Evolutionary conservation across 176 grass and related monocot genomes (phyloP).

Genomic region (Aegilops longissima): DNA sequence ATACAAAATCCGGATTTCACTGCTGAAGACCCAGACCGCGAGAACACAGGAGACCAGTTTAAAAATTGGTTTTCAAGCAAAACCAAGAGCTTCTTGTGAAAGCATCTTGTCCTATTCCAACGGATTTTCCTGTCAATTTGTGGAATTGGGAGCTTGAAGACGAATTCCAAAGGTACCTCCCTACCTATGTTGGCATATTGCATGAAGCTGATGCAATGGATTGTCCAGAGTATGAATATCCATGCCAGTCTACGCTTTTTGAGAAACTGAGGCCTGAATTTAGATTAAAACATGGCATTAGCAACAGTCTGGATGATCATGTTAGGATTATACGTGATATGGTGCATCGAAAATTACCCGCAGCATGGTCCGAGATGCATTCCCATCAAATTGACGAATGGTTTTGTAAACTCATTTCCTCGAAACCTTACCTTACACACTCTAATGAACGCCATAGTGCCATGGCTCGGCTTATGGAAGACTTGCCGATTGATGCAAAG

Average conservation of each 20-base stretch:
- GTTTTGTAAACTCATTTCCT: not conserved
- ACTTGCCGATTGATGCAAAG: not conserved
- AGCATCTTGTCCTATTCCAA: constrained; percentile 14
- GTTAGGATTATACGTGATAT: not conserved
- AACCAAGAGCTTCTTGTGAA: constrained; percentile 1
- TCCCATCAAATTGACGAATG: not conserved
- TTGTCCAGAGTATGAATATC: not conserved
- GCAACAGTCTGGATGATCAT: not conserved
- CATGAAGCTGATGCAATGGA: no score
- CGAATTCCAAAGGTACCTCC: no score
- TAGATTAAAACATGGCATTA: constrained; percentile 8
- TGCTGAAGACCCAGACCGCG: not conserved
- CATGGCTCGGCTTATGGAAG: not conserved
- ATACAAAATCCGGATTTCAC: not conserved
- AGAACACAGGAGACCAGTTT: not conserved
- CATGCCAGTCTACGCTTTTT: not conserved
- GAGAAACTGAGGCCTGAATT: constrained; percentile 21
- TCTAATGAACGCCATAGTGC: not conserved
- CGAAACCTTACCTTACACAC: not conserved
- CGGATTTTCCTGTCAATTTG: not conserved
- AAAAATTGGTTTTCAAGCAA: not conserved
- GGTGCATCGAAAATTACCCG: not conserved
- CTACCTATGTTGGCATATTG: no score
- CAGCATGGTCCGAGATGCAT: not conserved
- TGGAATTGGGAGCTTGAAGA: constrained; percentile 32